Conservation (phyloP, 129 eudicot genomes). For the Chrysanthemum makinoi region DNA sequence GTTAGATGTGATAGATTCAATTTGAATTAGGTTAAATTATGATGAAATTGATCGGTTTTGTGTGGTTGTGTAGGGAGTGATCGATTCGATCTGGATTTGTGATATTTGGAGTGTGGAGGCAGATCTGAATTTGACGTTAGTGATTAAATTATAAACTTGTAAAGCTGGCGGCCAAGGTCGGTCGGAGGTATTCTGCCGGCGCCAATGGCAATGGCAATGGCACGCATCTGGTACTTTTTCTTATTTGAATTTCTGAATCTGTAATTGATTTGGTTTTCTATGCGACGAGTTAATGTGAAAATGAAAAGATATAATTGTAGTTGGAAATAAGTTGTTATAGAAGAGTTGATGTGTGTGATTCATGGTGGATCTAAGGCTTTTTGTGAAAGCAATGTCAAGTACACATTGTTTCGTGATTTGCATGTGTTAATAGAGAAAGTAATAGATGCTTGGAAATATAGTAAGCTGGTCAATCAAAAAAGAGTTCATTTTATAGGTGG, state of each 20-base stretch:
- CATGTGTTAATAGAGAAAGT: slow-evolving; percentile 5
- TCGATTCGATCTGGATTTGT: slow-evolving; percentile 22
- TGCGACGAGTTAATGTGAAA: neutral
- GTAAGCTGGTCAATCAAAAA: neutral
- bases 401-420: slow-evolving; percentile 1
- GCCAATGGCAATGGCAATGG: slow-evolving; percentile 62
- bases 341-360: neutral
- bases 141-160: slow-evolving; percentile 17
- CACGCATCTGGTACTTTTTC: slow-evolving; percentile 59
- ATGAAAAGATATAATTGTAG: neutral
- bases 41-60: slow-evolving; percentile 13
- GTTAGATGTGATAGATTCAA: slow-evolving; percentile 5
- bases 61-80: slow-evolving; percentile 39
- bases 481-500: too few species aligned
- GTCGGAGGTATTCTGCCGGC: slow-evolving; percentile 77
- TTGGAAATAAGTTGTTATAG: neutral
- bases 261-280: neutral
- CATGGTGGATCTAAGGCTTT: slow-evolving; percentile 16
- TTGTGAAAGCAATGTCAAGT: slow-evolving; percentile 21
- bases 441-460: slow-evolving; percentile 14
- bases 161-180: slow-evolving; percentile 83
- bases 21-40: slow-evolving; percentile 7
- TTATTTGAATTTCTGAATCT: slow-evolving; percentile 19
- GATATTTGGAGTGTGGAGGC: slow-evolving; percentile 33
- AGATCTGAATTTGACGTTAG: slow-evolving; percentile 38